Conservation (phyloP, 371 early-diverging fungal genomes). For the Mortierella sp. region DNA sequence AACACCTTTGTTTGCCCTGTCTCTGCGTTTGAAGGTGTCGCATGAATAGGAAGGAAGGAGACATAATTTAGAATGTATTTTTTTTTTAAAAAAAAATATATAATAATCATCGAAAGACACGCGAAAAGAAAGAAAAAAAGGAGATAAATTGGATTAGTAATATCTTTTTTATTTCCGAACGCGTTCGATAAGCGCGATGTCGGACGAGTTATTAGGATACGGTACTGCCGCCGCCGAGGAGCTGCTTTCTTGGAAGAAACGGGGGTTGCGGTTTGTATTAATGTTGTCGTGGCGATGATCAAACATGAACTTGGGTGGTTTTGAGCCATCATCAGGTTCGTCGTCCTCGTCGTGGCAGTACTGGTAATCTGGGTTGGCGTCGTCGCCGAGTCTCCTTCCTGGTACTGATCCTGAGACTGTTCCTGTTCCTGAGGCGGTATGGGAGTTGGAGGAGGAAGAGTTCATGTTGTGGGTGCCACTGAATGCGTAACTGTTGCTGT, state of each 20-base stretch:
- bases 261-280: conserved; percentile 30
- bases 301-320: conserved; percentile 29
- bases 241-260: conserved; percentile 12
- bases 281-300: conserved; percentile 33
- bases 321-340: not conserved
- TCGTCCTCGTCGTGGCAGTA: conserved; percentile 29
- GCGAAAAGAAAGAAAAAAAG: no score
- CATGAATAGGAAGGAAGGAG: not conserved
- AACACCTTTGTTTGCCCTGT: not conserved
- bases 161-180: not conserved
- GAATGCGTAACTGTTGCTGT: not conserved
- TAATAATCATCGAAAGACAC: no score
- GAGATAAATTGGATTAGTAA: no score
- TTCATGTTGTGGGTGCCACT: not conserved
- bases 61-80: not conserved
- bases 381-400: not conserved
- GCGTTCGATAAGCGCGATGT: conserved; percentile 16
- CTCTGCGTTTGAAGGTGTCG: not conserved
- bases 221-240: no score
- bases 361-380: conserved; percentile 10
- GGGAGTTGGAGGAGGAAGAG: not conserved
- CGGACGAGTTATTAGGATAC: conserved; percentile 12
- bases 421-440: not conserved
- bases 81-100: not conserved
- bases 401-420: not conserved